Conservation (phyloP, 208 protist genomes). For the Acanthamoeba culbertsoni region DNA sequence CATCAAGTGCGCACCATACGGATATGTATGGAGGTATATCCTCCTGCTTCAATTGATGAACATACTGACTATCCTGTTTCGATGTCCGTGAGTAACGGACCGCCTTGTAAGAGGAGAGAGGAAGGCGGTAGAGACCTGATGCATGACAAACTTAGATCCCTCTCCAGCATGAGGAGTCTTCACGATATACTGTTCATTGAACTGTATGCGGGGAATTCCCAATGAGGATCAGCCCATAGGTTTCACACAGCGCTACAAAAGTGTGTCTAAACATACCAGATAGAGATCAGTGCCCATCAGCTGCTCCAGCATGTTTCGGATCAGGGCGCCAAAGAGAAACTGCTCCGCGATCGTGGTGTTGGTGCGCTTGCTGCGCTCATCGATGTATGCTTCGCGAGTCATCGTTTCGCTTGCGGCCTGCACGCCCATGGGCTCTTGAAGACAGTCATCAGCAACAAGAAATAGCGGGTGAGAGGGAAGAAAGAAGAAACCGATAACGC, state of each 20-base stretch:
- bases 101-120: not conserved
- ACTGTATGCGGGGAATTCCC: not conserved
- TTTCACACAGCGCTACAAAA: not conserved
- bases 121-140: not conserved
- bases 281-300: not conserved
- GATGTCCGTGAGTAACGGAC: not conserved
- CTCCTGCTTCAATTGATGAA: not conserved
- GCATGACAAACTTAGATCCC: slow-evolving; percentile 1
- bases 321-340: not conserved
- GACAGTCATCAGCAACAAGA: not conserved
- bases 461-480: not conserved
- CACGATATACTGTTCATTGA: slow-evolving; percentile 62
- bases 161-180: slow-evolving; percentile 35
- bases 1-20: slow-evolving; percentile 55
- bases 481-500: not conserved
- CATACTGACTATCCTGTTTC: slow-evolving; percentile 43
- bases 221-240: not conserved
- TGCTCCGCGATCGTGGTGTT: not conserved
- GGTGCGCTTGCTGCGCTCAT: not conserved
- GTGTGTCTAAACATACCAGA: not conserved
- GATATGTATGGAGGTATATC: slow-evolving; percentile 40
- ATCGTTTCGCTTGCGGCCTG: not conserved
- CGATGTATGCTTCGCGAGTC: not conserved
- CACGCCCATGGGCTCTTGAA: not conserved
- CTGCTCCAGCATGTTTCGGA: not conserved